These are phyloP conservation scores for Alternaria solani DNA, from an alignment of 2,329 filamentous ascomycete species.

Conservation along the genomic window DNA sequence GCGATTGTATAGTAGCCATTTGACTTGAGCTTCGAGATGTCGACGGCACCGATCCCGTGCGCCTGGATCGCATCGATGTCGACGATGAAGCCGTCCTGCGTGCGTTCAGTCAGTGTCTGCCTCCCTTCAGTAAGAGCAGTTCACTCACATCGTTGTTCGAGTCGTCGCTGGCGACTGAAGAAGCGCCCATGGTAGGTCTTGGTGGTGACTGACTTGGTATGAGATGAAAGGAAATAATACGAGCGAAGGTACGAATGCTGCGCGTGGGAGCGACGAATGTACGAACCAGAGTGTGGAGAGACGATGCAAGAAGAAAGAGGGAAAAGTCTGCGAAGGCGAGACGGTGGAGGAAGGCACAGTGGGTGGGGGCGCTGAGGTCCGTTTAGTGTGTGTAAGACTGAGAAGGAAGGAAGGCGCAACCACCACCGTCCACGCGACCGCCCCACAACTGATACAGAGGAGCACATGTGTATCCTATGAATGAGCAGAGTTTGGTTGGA, in stretches of 20 bases:
- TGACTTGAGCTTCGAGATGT: conserved; percentile 71
- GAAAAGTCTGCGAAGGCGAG: conserved; percentile 6
- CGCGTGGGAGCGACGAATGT: background rate
- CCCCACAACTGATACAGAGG: background rate
- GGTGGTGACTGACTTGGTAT: conserved; percentile 2
- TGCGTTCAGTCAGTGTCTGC: background rate
- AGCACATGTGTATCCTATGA: background rate
- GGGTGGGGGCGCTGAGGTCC: conserved; percentile 23
- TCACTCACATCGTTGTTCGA: conserved; percentile 58
- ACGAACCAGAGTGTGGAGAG: background rate
- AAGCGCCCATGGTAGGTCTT: conserved; percentile 48
- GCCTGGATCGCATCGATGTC: conserved; percentile 72
- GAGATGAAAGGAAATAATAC: conserved; percentile 14
- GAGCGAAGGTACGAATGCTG: conserved; percentile 7
- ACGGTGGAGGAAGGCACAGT: conserved; percentile 15
- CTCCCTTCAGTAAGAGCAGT: background rate
- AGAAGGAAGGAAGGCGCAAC: conserved; percentile 25
- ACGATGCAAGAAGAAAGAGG: background rate
- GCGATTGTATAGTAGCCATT: conserved; percentile 71
- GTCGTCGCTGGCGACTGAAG: conserved; percentile 62
- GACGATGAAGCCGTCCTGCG: conserved; percentile 64
- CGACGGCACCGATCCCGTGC: conserved; percentile 70
- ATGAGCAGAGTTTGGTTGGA: background rate
- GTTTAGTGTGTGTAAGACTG: conserved; percentile 22
- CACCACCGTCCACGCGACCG: background rate